Base-by-base conservation (phyloP, 2,329 filamentous ascomycete genomes). In the Xylaria sp. region DNA sequence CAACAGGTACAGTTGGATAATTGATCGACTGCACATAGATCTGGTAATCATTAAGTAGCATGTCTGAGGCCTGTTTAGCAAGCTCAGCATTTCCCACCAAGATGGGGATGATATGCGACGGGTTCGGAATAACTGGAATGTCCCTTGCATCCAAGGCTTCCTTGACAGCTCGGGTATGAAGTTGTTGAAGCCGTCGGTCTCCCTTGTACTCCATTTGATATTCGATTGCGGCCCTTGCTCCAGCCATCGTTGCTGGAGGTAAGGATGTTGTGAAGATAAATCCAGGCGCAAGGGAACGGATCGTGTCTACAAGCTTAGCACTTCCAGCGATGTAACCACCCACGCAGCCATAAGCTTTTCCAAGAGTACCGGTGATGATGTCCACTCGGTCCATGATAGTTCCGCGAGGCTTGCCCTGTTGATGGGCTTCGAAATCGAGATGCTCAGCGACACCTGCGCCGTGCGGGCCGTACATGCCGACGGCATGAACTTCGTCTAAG, bases 11-110 rank as follows among this genome's bases (percentile, higher is more conserved):
- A 54, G 95, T 99, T 2, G 95, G 95, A 79, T 98, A 98, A 82
- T 99, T 99, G 85, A 99, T 98, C 58, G 92, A 93, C 80, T 99
- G 95, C 25, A 99, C 95, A 76, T 99, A 99, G 75, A 99, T 97
- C 65, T 89, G 87, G 82, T 97, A 91, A 69, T 96, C 90, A 69
- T 91, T 88, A 14, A 99, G 86, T 21, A 99, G 87, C 82, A 96
- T 88, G 75, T 99, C 95, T 23, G 92, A 96, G 7, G 95, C 95
- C 71, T 89, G 84, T 83, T 95, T 97, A 63, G 95, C 95, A 42
- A 96, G 82, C 78, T 95, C 94, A 49, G 95, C 95, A 73, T 96
- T 95, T 62, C 95, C 95, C 52, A 99, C 94, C 12, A 99, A 85
- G 57, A 98, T 86, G 3, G 95, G 95, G 55, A 99, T 85, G 74